Percentiles rank a stretch among this genome's conserved stretches.
These are phyloP conservation scores for Blastobotrys peoriensis DNA, from an alignment of 805 yeast species.

Conservation along the genomic window DNA sequence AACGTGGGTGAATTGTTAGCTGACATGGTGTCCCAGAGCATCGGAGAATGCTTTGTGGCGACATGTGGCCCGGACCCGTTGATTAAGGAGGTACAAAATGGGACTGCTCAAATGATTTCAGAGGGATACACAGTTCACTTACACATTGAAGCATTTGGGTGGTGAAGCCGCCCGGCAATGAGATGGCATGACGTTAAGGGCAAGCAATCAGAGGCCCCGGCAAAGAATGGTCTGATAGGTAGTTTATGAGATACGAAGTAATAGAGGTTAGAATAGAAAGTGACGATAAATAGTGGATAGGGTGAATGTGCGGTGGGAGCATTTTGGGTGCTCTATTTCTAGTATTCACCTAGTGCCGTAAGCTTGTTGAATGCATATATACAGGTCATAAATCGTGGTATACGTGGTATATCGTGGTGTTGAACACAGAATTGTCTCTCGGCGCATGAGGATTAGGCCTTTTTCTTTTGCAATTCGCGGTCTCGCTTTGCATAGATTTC, in stretches of 20 bases:
- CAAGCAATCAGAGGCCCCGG: neutral
- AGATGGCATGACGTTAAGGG: neutral
- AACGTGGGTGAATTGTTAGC: slow-evolving; percentile 20
- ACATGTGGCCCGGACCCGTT: slow-evolving; percentile 29
- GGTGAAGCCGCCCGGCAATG: too few relatives aligned
- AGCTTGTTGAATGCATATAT: too few relatives aligned
- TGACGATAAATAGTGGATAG: too few relatives aligned
- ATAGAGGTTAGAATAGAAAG: neutral
- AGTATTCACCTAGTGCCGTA: too few relatives aligned
- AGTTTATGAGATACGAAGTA: neutral
- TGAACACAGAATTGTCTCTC: too few relatives aligned
- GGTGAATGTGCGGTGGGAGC: too few relatives aligned
- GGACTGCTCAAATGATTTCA: slow-evolving; percentile 22
- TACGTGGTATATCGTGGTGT: too few relatives aligned
- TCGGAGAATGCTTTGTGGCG: slow-evolving; percentile 24
- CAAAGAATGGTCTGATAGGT: neutral
- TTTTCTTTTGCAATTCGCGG: slow-evolving; percentile 29
- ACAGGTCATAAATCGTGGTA: too few relatives aligned
- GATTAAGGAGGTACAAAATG: slow-evolving; percentile 24
- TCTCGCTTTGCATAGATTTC: slow-evolving; percentile 77
- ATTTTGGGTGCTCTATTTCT: too few relatives aligned
- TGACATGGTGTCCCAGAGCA: slow-evolving; percentile 8
- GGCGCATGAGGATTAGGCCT: slow-evolving; percentile 23
- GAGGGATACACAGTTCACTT: slow-evolving; percentile 22
- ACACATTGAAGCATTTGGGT: slow-evolving; percentile 29